Evolutionary conservation across 192 early-diverging fungal genomes (phyloP), one percentile per base, ranked within the genome.

Genomic region (Coemansia sp.): DNA sequence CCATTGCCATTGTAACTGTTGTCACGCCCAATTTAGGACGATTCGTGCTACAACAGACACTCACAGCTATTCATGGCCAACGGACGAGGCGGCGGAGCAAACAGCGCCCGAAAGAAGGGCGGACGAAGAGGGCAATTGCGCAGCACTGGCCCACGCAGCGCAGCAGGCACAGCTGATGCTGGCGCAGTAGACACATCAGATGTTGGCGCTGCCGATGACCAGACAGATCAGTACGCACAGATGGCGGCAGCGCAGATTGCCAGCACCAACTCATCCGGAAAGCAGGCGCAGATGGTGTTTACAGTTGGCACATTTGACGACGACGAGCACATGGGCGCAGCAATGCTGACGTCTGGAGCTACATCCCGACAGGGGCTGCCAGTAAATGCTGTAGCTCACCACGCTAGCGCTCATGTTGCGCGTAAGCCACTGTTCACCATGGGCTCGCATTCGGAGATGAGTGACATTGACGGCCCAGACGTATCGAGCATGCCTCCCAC

Each of bases 221-320:
- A 22, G 38, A 41, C 24, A 19, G 43, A 49, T 22, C 41, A 64
- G 52, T 56, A 37, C 41, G 41, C 41, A 4, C 41, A 43, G 12
- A 43, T n/a, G 35, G 55, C 25, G 23, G 3, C 55, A 14, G 24
- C 27, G 55, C 27, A 22, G 8, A 55, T 55, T 32, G 25, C 53
- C 53, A 55, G 53, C 27, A 32, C 27, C 12, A 29, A 29, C n/a
- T 55, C 53, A 7, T 14, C 53, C 2, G 37, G 22, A 55, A 70
- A 64, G 65, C 74, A 67, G 61, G 61, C 45, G 10, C 76, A 74
- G 38, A 73, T 73, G 76, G 70, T 79, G 10, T 79, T 79, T 39
- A 79, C 76, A 5, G 68, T 79, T 6, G 76, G 76, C 11, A 79
- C 76, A 3, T 79, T 79, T 67, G 76, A 79, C 21, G 76, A 79